These are phyloP conservation scores for Saccharomycopsis amapae DNA, from an alignment of 805 yeast genomes.

Conservation along the genomic window DNA sequence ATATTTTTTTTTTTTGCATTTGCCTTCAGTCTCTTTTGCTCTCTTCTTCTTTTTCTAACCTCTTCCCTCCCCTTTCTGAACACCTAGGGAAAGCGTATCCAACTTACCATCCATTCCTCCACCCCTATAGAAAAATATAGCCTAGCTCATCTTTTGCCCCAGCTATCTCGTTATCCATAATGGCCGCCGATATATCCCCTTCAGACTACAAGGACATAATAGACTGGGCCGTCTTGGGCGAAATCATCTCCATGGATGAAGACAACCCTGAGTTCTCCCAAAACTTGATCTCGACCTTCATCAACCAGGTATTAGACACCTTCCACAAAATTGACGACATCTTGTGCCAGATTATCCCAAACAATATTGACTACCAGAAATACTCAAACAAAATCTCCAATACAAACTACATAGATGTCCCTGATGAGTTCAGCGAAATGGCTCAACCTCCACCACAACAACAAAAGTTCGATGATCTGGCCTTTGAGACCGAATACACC, in stretches of 20 bases:
- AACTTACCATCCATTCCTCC: too few relatives aligned
- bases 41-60: neutral
- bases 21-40: neutral
- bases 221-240: slow-evolving; percentile 84
- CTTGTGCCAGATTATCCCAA: slow-evolving; percentile 28
- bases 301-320: slow-evolving; percentile 82
- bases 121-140: too few relatives aligned
- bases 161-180: neutral
- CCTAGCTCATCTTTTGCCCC: too few relatives aligned
- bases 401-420: slow-evolving; percentile 13
- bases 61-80: neutral
- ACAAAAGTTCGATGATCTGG: neutral
- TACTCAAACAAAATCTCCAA: slow-evolving; percentile 10
- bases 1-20: neutral
- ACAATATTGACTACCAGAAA: slow-evolving; percentile 13
- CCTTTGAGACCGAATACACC: neutral
- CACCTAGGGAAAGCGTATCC: too few relatives aligned
- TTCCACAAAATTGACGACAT: slow-evolving; percentile 61
- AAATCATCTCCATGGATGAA: slow-evolving; percentile 90
- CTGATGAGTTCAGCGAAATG: slow-evolving; percentile 20
- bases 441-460: slow-evolving; percentile 16
- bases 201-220: slow-evolving; percentile 53
- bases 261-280: slow-evolving; percentile 88
- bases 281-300: slow-evolving; percentile 72
- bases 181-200: slow-evolving; percentile 11